Evolutionary conservation across 208 protist genomes (phyloP), one percentile per base, ranked within the genome.

Genomic region (Leptomonas seymouri): DNA sequence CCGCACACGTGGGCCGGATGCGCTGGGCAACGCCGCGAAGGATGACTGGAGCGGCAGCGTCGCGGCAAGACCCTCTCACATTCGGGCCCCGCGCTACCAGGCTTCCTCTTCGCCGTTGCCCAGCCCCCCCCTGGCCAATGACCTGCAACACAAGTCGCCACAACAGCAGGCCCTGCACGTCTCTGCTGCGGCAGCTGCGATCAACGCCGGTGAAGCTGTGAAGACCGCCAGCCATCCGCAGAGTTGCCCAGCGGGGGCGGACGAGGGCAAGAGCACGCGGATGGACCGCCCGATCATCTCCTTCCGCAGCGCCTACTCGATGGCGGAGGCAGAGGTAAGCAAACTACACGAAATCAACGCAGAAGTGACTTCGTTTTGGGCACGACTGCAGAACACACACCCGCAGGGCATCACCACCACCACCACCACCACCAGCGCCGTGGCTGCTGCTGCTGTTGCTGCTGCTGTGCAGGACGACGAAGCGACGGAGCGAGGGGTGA

Each of bases 311-410:
- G 57, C 62, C 4, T 76, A 49, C 56, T 25, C 63, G 11, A 71
- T 76, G 63, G 62, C 48, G 48, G 71, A 76, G 71, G 48, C 62
- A 28, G 71, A 76, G 64, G 41, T 76, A 48, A 30, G 53, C 3
- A 66, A 66, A 46, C 25, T 76, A 56, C 25, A 8, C 7, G 53
- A 30, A 23, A 56, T 67, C 39, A 59, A 71, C 31, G 45, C 28
- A 9, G 71, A 76, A 49, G 63, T 56, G 50, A 36, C 41, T 15
- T 76, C 71, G 8, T 55, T 76, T 16, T 76, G 63, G 71, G 71
- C 71, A 25, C 62, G 71, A 20, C 46, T 76, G 64, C 63, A 71
- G 71, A 53, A 53, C 57, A 50, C 27, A 4, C 18, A 30, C 0
- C 51, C 12, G 31, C 61, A 61, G 15, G 20, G 60, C 30, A 39